Evolutionary conservation across 306 rosid genomes (phyloP).

Genomic region (Castanea crenata): DNA sequence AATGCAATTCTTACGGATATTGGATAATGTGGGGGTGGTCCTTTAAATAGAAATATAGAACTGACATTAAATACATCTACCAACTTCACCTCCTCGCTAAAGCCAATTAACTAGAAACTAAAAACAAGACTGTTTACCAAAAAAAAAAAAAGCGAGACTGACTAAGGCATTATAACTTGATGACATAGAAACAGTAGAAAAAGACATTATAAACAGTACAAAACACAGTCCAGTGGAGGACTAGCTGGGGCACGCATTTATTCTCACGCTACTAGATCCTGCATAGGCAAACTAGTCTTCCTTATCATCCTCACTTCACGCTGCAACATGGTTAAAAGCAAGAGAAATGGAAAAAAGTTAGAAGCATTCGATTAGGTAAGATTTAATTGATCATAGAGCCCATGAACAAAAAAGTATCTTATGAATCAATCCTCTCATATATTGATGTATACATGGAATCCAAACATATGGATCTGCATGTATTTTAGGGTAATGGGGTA

Average conservation of each 20-base stretch:
- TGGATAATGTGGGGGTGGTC: not conserved
- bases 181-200: not conserved
- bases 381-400: not conserved
- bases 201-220: not conserved
- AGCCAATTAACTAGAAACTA: not conserved
- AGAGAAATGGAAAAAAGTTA: not conserved
- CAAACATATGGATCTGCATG: too few species aligned
- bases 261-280: not conserved
- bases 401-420: too few species aligned
- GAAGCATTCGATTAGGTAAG: not conserved
- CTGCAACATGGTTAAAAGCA: not conserved
- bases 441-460: too few species aligned
- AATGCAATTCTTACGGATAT: not conserved
- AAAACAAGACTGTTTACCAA: not conserved
- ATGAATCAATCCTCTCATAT: too few species aligned
- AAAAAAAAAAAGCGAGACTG: not conserved
- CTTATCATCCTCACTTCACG: slow-evolving; percentile 1
- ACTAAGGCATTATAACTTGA: not conserved
- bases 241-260: slow-evolving; percentile 2
- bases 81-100: not conserved
- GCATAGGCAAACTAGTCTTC: not conserved
- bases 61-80: not conserved
- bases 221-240: not conserved
- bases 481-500: too few species aligned
- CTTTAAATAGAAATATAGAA: not conserved